phyloP scores from a whole-genome alignment of 2,329 filamentous ascomycete species.

The Trichoderma sp. region DNA sequence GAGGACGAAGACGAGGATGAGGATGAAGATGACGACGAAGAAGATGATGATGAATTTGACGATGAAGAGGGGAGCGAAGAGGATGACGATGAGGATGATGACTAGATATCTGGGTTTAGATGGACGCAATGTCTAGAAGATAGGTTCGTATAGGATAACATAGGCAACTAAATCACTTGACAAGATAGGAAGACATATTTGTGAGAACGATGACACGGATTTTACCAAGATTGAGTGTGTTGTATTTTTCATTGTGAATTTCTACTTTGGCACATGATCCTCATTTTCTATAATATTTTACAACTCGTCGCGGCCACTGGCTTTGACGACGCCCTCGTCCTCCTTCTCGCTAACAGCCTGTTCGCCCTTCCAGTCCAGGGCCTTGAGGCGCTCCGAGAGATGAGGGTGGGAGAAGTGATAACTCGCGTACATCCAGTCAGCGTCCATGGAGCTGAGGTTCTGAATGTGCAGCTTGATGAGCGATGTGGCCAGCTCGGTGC shows the following conservation, averaged over 20 bases:
- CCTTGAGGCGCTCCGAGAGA: conserved; percentile 86
- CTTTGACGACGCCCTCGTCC: conserved; percentile 56
- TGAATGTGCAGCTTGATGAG: conserved; percentile 98
- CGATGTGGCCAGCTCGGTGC: conserved; percentile 75
- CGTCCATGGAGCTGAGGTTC: conserved; percentile 97
- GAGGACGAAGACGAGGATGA: conserved; percentile 56
- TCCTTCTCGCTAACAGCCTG: conserved; percentile 43
- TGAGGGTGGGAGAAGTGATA: conserved; percentile 99
- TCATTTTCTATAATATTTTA: conserved; percentile 39
- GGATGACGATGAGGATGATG: neutral
- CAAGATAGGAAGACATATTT: neutral
- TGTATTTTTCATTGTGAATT: neutral
- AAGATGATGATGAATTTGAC: conserved; percentile 26
- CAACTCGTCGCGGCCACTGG: conserved; percentile 71
- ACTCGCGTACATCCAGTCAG: conserved; percentile 96
- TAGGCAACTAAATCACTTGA: neutral
- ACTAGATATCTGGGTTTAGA: neutral
- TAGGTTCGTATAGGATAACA: neutral
- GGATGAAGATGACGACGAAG: conserved; percentile 45
- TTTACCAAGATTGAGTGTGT: neutral
- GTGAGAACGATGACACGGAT: neutral
- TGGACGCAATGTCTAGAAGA: neutral
- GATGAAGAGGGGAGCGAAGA: conserved; percentile 22
- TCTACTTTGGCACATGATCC: neutral
- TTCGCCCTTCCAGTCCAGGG: conserved; percentile 78